A percentile compares a stretch with the other conserved stretches of the same genome.
phyloP scores from a whole-genome alignment of 352 stramenopile genomes.

The Pythium sp. region DNA sequence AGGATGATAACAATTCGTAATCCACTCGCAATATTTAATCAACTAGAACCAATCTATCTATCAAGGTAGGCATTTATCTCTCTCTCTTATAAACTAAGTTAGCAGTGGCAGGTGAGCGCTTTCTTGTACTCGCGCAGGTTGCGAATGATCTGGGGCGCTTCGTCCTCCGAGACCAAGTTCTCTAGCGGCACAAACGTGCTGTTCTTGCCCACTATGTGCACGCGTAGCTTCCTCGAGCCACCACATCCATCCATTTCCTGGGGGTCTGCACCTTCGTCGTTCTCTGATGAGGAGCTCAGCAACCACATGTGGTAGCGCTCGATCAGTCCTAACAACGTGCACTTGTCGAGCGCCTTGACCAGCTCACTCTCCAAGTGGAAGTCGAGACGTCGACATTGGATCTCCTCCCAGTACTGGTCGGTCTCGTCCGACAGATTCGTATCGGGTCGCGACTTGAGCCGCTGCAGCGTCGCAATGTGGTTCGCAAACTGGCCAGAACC shows the following conservation, averaged over 20 bases:
- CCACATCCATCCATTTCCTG: not conserved
- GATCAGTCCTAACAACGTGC: slow-evolving; percentile 38
- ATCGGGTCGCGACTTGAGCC: slow-evolving; percentile 45
- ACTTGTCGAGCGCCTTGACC: slow-evolving; percentile 34
- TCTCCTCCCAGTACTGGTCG: slow-evolving; percentile 75
- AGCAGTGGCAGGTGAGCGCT: slow-evolving; percentile 52
- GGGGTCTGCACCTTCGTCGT: not conserved
- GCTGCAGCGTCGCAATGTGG: slow-evolving; percentile 47
- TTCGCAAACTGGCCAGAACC: slow-evolving; percentile 25
- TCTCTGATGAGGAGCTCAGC: slow-evolving; percentile 11
- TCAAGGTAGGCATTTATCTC: not conserved
- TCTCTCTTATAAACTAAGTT: not conserved
- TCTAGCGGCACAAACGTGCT: slow-evolving; percentile 65
- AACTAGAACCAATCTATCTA: not conserved
- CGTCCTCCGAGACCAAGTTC: slow-evolving; percentile 41
- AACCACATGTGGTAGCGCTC: slow-evolving; percentile 59
- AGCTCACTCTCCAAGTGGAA: slow-evolving; percentile 62
- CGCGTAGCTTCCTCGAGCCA: slow-evolving; percentile 50
- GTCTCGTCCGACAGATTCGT: slow-evolving; percentile 51
- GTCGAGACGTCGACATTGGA: slow-evolving; percentile 51
- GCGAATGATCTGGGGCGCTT: slow-evolving; percentile 53
- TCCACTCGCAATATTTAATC: not conserved
- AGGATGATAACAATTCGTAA: not conserved
- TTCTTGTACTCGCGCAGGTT: slow-evolving; percentile 62
- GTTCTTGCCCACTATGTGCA: slow-evolving; percentile 71